These are phyloP conservation scores for Micractinium conductrix DNA, from an alignment of 139 green algal genomes.

Conservation along the genomic window DNA sequence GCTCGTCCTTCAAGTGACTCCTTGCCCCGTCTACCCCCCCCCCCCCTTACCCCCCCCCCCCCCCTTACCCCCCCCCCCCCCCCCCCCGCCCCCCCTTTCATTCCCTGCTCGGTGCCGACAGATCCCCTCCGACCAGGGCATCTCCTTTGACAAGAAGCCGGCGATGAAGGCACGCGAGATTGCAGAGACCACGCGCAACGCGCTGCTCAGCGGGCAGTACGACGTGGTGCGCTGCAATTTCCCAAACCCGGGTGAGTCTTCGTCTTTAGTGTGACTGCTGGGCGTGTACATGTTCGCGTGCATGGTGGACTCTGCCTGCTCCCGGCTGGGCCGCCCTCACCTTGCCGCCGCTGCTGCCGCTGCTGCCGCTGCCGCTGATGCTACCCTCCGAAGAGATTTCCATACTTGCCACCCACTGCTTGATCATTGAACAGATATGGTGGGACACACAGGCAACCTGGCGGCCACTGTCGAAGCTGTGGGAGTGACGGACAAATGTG, in stretches of 20 bases:
- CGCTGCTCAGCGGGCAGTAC: slow-evolving; percentile 63
- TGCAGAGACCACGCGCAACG: slow-evolving; percentile 60
- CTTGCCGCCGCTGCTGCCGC: too few species aligned
- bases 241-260: slow-evolving; percentile 56
- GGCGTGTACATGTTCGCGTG: too few species aligned
- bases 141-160: slow-evolving; percentile 91
- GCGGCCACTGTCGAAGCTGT: slow-evolving; percentile 60
- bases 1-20: too few species aligned
- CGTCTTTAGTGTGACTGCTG: too few species aligned
- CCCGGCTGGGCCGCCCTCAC: too few species aligned
- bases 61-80: too few species aligned
- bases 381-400: too few species aligned
- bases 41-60: too few species aligned
- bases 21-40: too few species aligned
- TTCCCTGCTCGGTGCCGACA: slow-evolving; percentile 14
- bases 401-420: neutral
- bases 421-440: slow-evolving; percentile 60
- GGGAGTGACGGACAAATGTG: slow-evolving; percentile 59
- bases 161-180: slow-evolving; percentile 96
- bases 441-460: slow-evolving; percentile 80
- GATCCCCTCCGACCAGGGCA: slow-evolving; percentile 85
- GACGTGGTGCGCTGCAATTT: slow-evolving; percentile 63
- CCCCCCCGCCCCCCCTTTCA: neutral
- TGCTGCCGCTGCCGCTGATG: too few species aligned
- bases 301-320: too few species aligned